Evolutionary conservation across 1,284 basidiomycete species (phyloP).

Genomic region (Pseudozyma thailandica): DNA sequence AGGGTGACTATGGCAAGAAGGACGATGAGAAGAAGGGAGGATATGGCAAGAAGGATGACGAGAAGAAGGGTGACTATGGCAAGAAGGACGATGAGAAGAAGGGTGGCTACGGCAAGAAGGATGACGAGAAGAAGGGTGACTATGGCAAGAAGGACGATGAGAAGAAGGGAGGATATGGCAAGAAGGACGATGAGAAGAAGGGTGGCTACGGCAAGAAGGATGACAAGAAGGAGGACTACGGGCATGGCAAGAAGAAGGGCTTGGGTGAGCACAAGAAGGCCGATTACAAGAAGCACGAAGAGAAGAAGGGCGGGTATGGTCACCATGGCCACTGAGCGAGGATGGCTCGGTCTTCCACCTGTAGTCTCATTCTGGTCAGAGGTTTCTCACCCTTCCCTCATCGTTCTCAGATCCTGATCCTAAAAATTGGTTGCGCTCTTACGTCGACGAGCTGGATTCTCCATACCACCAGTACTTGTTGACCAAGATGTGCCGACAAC

Average conservation of each 20-base stretch:
- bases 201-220: conserved; percentile 8
- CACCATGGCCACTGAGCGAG: conserved; percentile 18
- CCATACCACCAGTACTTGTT: too few relatives aligned
- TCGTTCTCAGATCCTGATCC: too few relatives aligned
- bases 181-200: conserved; percentile 10
- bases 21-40: conserved; percentile 3
- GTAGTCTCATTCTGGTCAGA: background rate
- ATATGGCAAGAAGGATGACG: conserved; percentile 1
- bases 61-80: conserved; percentile 7
- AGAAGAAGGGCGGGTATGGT: conserved; percentile 8
- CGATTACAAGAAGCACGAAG: conserved; percentile 1
- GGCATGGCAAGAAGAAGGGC: conserved; percentile 7
- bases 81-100: conserved; percentile 7
- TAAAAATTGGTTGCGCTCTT: too few relatives aligned
- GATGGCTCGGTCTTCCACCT: background rate
- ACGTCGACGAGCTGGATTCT: too few relatives aligned
- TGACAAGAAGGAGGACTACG: conserved; percentile 1
- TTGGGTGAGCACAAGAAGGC: background rate
- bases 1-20: conserved; percentile 7
- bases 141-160: conserved; percentile 5
- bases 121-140: conserved; percentile 11
- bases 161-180: conserved; percentile 2
- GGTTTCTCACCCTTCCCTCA: too few relatives aligned
- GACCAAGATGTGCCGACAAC: too few relatives aligned
- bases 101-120: conserved; percentile 8